These are phyloP conservation scores for Hippophae gyantsensis DNA, from an alignment of 306 rosid genomes.

Conservation along the genomic window DNA sequence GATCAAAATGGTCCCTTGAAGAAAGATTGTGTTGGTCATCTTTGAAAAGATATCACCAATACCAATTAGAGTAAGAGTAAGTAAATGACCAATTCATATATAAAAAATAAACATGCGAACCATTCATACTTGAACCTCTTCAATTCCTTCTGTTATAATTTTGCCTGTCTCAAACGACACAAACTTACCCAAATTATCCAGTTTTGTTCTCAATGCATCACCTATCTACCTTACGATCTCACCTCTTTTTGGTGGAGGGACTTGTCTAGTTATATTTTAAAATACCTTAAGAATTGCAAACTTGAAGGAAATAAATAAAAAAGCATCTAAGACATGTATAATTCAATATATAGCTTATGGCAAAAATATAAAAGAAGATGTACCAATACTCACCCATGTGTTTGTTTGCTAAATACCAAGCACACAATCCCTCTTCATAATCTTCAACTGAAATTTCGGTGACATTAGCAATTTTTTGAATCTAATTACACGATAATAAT, in stretches of 20 bases:
- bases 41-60: too few species aligned
- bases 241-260: constrained; percentile 91
- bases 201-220: constrained; percentile 59
- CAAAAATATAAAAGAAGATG: background rate
- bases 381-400: constrained; percentile 77
- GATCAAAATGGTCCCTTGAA: too few species aligned
- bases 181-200: constrained; percentile 71
- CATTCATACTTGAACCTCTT: constrained; percentile 76
- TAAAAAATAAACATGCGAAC: too few species aligned
- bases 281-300: background rate
- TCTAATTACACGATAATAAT: constrained; percentile 23
- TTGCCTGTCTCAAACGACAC: constrained; percentile 93
- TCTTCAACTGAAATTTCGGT: constrained; percentile 64
- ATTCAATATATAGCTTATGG: background rate
- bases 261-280: constrained; percentile 26
- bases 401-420: constrained; percentile 69
- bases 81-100: too few species aligned
- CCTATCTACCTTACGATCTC: constrained; percentile 34
- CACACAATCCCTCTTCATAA: constrained; percentile 77
- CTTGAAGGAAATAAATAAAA: background rate
- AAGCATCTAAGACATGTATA: background rate
- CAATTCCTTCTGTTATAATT: constrained; percentile 90
- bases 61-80: too few species aligned
- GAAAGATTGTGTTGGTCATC: too few species aligned
- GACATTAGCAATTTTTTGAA: constrained; percentile 62